Evolutionary conservation across 352 stramenopile genomes (phyloP).

Genomic region (Globisporangium solare): DNA sequence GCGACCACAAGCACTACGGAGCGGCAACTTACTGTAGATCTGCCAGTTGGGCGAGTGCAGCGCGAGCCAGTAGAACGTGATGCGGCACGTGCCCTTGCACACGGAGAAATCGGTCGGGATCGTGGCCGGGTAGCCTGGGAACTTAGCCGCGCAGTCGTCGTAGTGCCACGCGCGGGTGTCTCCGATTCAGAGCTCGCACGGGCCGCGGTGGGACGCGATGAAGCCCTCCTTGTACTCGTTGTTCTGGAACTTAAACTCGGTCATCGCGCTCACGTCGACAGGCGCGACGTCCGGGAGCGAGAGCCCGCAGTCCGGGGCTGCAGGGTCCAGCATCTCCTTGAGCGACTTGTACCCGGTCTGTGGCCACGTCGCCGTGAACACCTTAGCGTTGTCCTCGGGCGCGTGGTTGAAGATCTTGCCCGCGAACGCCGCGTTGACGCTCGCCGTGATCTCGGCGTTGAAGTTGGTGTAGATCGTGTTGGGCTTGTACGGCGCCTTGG

Average conservation of each 20-base stretch:
- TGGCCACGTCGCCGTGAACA: too few species aligned
- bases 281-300: conserved; percentile 20
- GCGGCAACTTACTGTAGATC: conserved; percentile 8
- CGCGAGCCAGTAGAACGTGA: conserved; percentile 26
- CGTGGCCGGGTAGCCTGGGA: conserved; percentile 26
- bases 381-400: too few species aligned
- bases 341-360: conserved; percentile 37
- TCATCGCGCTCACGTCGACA: background rate
- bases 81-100: conserved; percentile 18
- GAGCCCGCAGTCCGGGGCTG: conserved; percentile 25
- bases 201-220: conserved; percentile 27
- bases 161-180: conserved; percentile 14
- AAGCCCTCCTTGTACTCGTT: conserved; percentile 37
- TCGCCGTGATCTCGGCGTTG: conserved; percentile 26
- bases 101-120: conserved; percentile 23
- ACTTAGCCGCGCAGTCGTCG: conserved; percentile 19
- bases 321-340: conserved; percentile 26
- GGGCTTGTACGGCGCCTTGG: conserved; percentile 16
- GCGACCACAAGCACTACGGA: too few species aligned
- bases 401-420: too few species aligned
- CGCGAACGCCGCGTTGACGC: conserved; percentile 1
- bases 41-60: conserved; percentile 18
- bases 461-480: conserved; percentile 20
- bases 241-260: conserved; percentile 34
- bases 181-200: conserved; percentile 23